A percentile compares a stretch with the other conserved stretches of the same genome.
These are phyloP conservation scores for Mercurialis annua DNA, from an alignment of 345 rosid genomes.

Conservation along the genomic window DNA sequence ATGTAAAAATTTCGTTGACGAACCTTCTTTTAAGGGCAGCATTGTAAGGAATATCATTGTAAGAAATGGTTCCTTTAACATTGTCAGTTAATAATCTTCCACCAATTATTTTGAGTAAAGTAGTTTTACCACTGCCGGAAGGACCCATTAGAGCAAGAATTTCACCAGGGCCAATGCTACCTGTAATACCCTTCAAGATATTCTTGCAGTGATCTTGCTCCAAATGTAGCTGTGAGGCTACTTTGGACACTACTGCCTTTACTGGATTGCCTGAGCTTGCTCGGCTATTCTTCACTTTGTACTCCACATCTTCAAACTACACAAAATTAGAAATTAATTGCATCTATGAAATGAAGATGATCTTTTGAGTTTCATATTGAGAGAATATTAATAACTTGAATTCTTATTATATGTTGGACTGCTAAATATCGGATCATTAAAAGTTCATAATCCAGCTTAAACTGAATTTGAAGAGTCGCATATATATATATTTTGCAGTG, in stretches of 20 bases:
- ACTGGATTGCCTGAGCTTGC: constrained; percentile 50
- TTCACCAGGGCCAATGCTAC: constrained; percentile 88
- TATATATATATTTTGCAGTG: too few relatives aligned
- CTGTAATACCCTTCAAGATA: constrained; percentile 80
- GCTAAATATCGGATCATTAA: too few relatives aligned
- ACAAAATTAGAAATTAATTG: neutral
- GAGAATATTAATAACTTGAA: neutral
- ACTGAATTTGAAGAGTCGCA: too few relatives aligned
- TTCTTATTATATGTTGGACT: too few relatives aligned
- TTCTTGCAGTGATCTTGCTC: constrained; percentile 70
- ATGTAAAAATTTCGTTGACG: neutral
- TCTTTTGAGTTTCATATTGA: too few relatives aligned
- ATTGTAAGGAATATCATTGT: constrained; percentile 70
- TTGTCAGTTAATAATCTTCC: constrained; percentile 78
- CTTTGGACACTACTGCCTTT: constrained; percentile 65
- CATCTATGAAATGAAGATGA: neutral
- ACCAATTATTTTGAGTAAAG: constrained; percentile 77
- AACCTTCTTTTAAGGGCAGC: constrained; percentile 81
- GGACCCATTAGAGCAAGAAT: constrained; percentile 97
- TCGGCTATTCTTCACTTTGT: constrained; percentile 49
- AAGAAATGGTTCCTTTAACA: constrained; percentile 66
- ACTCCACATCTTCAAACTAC: constrained; percentile 92
- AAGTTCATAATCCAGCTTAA: too few relatives aligned
- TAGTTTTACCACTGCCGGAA: constrained; percentile 98
- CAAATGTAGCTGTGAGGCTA: constrained; percentile 44